A percentile compares a stretch with the other conserved stretches of the same genome.
Conservation (phyloP, 2,329 filamentous ascomycete species). For the Chalaropsis thielavioides region DNA sequence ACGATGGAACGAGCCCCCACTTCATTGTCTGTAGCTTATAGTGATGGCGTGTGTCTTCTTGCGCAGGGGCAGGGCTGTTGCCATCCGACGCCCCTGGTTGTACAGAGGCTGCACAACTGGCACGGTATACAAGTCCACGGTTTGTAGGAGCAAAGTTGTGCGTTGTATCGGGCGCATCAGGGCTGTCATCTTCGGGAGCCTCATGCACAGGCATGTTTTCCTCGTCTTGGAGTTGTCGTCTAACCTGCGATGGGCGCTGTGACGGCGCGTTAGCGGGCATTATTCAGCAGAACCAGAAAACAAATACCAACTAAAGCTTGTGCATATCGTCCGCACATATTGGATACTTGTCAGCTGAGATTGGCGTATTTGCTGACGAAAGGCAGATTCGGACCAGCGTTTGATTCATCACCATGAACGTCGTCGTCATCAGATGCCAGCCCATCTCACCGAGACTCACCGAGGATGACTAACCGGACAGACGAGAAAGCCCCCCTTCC, state of each 20-base stretch:
- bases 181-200: slow-evolving; percentile 53
- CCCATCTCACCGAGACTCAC: neutral
- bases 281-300: neutral
- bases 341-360: neutral
- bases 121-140: slow-evolving; percentile 72
- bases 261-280: slow-evolving; percentile 22
- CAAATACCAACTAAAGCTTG: slow-evolving; percentile 24
- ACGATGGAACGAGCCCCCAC: slow-evolving; percentile 89
- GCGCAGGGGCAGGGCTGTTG: neutral
- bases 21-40: slow-evolving; percentile 89
- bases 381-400: no score
- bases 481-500: neutral
- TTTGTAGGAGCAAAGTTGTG: slow-evolving; percentile 92
- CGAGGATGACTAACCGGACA: slow-evolving; percentile 2
- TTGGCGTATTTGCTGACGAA: no score
- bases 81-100: slow-evolving; percentile 37
- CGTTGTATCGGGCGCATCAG: slow-evolving; percentile 48
- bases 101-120: slow-evolving; percentile 23
- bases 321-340: slow-evolving; percentile 29
- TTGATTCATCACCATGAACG: neutral
- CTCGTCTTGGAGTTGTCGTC: slow-evolving; percentile 56
- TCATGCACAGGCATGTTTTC: slow-evolving; percentile 54
- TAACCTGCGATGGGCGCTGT: slow-evolving; percentile 64
- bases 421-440: neutral
- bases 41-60: slow-evolving; percentile 26